Evolutionary conservation across 352 stramenopile species (phyloP), one percentile per base, ranked within the genome.

Genomic region (Globisporangium radiosum): DNA sequence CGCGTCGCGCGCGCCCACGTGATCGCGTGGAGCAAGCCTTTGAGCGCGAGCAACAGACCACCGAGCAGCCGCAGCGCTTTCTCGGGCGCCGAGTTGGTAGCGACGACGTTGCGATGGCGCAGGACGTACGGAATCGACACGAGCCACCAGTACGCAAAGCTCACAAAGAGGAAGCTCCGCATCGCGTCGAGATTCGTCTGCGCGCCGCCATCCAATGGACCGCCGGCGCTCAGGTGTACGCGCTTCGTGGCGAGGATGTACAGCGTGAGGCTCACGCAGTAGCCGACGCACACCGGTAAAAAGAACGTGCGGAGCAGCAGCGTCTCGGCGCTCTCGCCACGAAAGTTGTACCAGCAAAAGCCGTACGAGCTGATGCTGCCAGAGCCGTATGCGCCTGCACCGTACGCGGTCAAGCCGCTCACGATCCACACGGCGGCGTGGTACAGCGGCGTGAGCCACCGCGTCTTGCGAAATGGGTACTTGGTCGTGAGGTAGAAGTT

Each of bases 401-500:
- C 58, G 43, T 90, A 83, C 0, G 78, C 71, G 14, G 83, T 76
- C 11, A 73, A 51, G 7, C 72, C 70, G 48, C 72, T 76, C 17
- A 86, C 64, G 5, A 68, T 25, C 78, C 85, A 92, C 7, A 95
- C 81, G 0, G 76, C 70, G 1, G 79, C 45, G 59, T 95, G 86
- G 59, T 91, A 94, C 56, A 91, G 66, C 17, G 68, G 68, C 38
- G 77, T 73, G 54, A 91, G 76, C 69, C 73, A 87, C 48, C 76
- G 68, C n/a, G 80, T 83, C 45, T 78, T 89, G 40, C 71, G 72
- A 63, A 95, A 95, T 55, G 86, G 86, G 62, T 87, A 91, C 71
- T 91, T 90, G 76, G 82, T 94, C 43, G 81, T 90, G 66, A 88
- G 90, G 71, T 94, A 94, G 47, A 91, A 88, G 68, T 91, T 78